Evolutionary conservation across 768 basidiomycete genomes (phyloP), one percentile per base, ranked within the genome.

Genomic region (Coprinopsis strossmayeri): DNA sequence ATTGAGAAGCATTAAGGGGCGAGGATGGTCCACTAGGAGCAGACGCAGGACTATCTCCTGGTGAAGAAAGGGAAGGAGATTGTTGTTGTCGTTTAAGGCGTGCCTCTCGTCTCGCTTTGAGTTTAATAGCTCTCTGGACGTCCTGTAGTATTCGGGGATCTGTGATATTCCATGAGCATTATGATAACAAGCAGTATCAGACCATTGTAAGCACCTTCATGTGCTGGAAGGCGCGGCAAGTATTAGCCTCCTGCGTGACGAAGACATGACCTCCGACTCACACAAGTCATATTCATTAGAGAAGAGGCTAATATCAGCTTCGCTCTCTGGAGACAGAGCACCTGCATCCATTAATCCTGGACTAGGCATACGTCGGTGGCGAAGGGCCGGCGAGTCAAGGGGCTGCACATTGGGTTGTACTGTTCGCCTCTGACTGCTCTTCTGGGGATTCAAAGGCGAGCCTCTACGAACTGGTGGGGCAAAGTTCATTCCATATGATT

Each of bases 61-160:
- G 56, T 10, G 55, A 53, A 10, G 56, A 5, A 27, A 45, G 57
- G 12, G 49, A 46, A 17, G 43, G 39, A 3, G 56, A 48, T 44
- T 65, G 53, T 18, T 49, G 49, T 23, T 46, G 59, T 20, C 57
- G 58, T 45, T 63, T 68, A 25, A 78, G 59, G 34, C 86, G 79
- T 44, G 84, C 84, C 56, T 88, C 87, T 23, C 86, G 78, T 41
- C 82, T 74, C 23, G 85, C 82, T 62, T 89, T 88, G 45, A 87
- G 65, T 49, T 77, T 79, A 25, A 91, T 59, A 3, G 85, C 87
- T 46, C 80, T 78, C 55, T 89, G 84, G 4, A 91, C 85, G 53
- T 90, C 88, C 61, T 84, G 86, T 46, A 90, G 61, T 53, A 91
- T 83, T 55, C 74, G 74, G n/a, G 87, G 84, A 67, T 91, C 87